Conservation (phyloP, 2,329 filamentous ascomycete species). For the Ceratocystis ficicola region DNA sequence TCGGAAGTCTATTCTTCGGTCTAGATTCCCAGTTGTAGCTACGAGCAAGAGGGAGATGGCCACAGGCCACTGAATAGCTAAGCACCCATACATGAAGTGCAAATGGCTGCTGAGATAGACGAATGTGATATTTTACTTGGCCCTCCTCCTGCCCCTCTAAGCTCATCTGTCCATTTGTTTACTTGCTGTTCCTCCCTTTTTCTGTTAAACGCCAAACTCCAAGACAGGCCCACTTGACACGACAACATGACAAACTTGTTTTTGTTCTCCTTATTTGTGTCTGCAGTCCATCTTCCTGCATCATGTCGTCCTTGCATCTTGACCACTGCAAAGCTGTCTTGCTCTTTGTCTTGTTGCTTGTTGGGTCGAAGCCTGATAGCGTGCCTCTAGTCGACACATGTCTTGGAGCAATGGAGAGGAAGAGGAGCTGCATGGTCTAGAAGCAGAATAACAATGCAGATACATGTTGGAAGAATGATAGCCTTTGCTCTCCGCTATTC, state of each 20-base stretch:
- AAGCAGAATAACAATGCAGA: too few species aligned
- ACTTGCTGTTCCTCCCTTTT: neutral
- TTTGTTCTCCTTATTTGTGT: neutral
- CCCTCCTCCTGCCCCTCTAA: too few species aligned
- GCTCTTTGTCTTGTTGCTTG: neutral
- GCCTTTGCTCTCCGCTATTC: too few species aligned
- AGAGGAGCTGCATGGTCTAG: neutral
- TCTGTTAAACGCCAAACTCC: neutral
- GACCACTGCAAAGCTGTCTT: neutral
- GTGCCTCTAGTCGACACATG: neutral
- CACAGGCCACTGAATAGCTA: too few species aligned
- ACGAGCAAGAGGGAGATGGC: too few species aligned
- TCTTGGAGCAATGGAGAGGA: neutral
- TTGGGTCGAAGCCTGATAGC: neutral
- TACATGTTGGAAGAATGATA: too few species aligned
- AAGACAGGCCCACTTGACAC: constrained; percentile 2
- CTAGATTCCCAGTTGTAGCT: neutral
- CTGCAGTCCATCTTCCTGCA: neutral
- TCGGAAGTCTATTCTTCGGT: neutral
- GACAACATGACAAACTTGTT: neutral
- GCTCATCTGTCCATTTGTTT: neutral
- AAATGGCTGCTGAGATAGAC: too few species aligned
- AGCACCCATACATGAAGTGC: too few species aligned
- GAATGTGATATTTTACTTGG: too few species aligned
- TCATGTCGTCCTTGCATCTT: neutral